Percentiles rank a stretch among this genome's conserved stretches.
These are phyloP conservation scores for Aeminium ludgeri DNA, from an alignment of 495 filamentous ascomycete species.

Conservation along the genomic window DNA sequence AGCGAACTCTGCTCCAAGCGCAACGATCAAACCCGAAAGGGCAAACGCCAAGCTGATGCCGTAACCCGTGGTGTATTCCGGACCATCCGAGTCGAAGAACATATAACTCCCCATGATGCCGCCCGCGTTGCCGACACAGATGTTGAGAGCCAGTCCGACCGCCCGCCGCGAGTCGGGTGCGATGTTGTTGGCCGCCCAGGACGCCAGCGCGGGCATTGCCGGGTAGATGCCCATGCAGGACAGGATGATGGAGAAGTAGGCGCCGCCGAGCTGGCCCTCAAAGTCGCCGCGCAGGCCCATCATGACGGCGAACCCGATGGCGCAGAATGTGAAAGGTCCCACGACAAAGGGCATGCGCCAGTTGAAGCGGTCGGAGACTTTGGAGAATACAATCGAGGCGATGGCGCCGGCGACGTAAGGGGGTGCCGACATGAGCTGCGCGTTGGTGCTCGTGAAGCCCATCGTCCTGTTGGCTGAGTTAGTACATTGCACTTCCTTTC, in stretches of 20 bases:
- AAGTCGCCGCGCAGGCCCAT: constrained; percentile 44
- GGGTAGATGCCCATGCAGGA: constrained; percentile 66
- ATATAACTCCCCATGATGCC: constrained; percentile 27
- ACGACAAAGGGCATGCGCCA: constrained; percentile 77
- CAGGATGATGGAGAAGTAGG: constrained; percentile 55
- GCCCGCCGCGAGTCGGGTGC: constrained; percentile 90
- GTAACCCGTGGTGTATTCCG: constrained; percentile 26
- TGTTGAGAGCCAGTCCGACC: constrained; percentile 31
- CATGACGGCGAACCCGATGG: constrained; percentile 58
- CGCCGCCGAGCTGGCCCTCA: constrained; percentile 60
- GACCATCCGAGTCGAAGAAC: constrained; percentile 25
- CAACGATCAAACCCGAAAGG: no score
- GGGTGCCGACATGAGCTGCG: constrained; percentile 74
- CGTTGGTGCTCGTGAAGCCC: constrained; percentile 53
- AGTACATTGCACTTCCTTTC: background rate
- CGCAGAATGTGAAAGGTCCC: constrained; percentile 46
- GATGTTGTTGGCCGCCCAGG: constrained; percentile 77
- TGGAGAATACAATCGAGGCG: constrained; percentile 60
- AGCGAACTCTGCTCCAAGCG: no score
- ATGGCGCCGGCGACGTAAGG: constrained; percentile 70
- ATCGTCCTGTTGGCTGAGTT: no score
- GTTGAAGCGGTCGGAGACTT: constrained; percentile 58
- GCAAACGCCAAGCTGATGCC: constrained; percentile 25
- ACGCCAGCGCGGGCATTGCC: constrained; percentile 73
- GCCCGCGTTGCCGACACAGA: constrained; percentile 30